Base-by-base conservation (phyloP, 1,284 basidiomycete genomes). In the Leccinum variabile region DNA sequence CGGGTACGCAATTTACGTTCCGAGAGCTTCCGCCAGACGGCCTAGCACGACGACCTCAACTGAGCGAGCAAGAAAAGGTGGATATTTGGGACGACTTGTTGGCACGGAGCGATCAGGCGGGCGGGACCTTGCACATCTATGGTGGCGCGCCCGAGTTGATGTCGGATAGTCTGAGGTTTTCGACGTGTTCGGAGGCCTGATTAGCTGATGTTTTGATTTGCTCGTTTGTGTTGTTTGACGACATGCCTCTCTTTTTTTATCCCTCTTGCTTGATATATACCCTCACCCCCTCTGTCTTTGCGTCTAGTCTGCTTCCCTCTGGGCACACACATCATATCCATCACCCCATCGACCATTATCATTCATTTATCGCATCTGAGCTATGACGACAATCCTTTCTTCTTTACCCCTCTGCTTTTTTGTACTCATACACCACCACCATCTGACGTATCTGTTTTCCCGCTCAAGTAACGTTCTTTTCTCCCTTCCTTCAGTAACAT, bases 51-150 rank as follows among this genome's bases (percentile, higher is more conserved):
- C 69, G 72, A 55, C 70, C 72, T 14, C 75, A 70, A 44, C 73
- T 86, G 71, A 84, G 83, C 35, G 87, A 90, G 69, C 74, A 82
- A 69, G 87, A 91, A 76, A 91, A 91, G 76, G 80, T 82, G 8
- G 84, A 82, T 9, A 83, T 82, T 67, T 91, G 89, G 89, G 81
- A 89, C 64, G 86, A 86, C 63, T 69, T 91, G 61, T 74, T 91
- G 63, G 80, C 83, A 70, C 78, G 81, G 66, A 90, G 88, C 69
- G 87, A 80, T 53, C 72, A 73, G 58, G 89, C 89, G 2, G 89
- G 89, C 3, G 89, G 89, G 57, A 91, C 89, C 59, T 69, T 91
- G 60, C 88, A 86, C 69, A 67, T 89, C 5, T 78, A 80, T 6
- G 69, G 73, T 25, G 75, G 63, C 5, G 68, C 66, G 7, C 49